These are phyloP conservation scores for Elsinoe perseae DNA, from an alignment of 2,329 filamentous ascomycete genomes.

Conservation along the genomic window DNA sequence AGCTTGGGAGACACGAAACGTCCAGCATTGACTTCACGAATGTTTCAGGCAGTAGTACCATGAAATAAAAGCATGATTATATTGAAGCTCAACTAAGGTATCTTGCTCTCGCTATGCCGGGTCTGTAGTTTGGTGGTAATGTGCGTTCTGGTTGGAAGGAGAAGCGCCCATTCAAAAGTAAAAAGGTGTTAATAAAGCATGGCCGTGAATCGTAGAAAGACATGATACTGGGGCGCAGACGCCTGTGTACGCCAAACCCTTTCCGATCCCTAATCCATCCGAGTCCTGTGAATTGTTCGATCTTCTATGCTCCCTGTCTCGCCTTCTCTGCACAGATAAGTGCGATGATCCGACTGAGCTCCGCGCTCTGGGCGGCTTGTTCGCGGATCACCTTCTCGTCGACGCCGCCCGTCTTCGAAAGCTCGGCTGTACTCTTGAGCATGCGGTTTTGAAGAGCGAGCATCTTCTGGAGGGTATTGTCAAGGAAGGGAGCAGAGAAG, in stretches of 20 bases:
- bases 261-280: neutral
- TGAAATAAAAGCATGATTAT: neutral
- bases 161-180: neutral
- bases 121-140: neutral
- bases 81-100: conserved; percentile 7
- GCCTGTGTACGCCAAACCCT: conserved; percentile 11
- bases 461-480: conserved; percentile 46
- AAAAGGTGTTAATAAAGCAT: conserved; percentile 8
- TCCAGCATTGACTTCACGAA: neutral
- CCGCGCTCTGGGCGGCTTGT: conserved; percentile 43
- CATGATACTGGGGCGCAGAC: conserved; percentile 1
- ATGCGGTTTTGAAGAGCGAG: conserved; percentile 43
- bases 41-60: neutral
- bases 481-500: conserved; percentile 47
- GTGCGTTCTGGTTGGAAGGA: conserved; percentile 6
- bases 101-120: conserved; percentile 13
- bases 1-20: neutral
- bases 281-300: neutral
- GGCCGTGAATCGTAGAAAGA: conserved; percentile 15
- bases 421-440: conserved; percentile 41
- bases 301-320: conserved; percentile 36
- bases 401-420: conserved; percentile 39
- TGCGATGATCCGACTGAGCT: conserved; percentile 43
- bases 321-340: conserved; percentile 48
- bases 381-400: conserved; percentile 43